Evolutionary conservation across 805 yeast species (phyloP).

Genomic region (Saccharomyces cerevisiae): DNA sequence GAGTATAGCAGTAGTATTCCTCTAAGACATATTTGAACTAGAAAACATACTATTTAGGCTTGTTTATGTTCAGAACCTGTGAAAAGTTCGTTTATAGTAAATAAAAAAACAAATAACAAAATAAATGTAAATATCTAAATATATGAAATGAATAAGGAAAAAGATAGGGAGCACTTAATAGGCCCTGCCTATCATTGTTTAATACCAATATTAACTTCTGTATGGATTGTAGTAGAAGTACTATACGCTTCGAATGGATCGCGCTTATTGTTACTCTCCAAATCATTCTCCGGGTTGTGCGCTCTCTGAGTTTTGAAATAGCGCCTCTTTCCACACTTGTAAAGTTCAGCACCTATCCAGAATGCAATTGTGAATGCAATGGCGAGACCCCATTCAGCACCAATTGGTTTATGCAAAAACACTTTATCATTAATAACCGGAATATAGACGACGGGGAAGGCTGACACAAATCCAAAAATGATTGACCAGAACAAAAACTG

Average conservation of each 20-base stretch:
- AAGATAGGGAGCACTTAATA: neutral
- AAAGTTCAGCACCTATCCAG: constrained; percentile 52
- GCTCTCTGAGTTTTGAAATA: constrained; percentile 39
- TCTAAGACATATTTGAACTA: no score
- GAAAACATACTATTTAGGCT: no score
- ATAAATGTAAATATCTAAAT: neutral
- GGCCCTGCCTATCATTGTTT: neutral
- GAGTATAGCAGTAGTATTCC: no score
- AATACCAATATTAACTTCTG: constrained; percentile 11
- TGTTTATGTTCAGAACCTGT: neutral
- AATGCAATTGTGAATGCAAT: constrained; percentile 51
- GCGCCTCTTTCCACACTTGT: constrained; percentile 58
- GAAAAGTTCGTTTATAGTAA: neutral
- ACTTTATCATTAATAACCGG: constrained; percentile 79
- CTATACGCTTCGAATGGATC: constrained; percentile 54
- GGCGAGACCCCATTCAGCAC: constrained; percentile 76
- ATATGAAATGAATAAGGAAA: neutral
- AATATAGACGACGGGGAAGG: constrained; percentile 77
- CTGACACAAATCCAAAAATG: constrained; percentile 55
- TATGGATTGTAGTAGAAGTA: constrained; percentile 41
- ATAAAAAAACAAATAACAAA: neutral
- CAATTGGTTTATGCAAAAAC: constrained; percentile 62
- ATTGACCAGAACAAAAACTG: constrained; percentile 79
- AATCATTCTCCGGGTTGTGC: constrained; percentile 54
- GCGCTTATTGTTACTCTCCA: constrained; percentile 39